phyloP scores from a whole-genome alignment of 768 basidiomycete genomes.

The Tulasnella sp. region DNA sequence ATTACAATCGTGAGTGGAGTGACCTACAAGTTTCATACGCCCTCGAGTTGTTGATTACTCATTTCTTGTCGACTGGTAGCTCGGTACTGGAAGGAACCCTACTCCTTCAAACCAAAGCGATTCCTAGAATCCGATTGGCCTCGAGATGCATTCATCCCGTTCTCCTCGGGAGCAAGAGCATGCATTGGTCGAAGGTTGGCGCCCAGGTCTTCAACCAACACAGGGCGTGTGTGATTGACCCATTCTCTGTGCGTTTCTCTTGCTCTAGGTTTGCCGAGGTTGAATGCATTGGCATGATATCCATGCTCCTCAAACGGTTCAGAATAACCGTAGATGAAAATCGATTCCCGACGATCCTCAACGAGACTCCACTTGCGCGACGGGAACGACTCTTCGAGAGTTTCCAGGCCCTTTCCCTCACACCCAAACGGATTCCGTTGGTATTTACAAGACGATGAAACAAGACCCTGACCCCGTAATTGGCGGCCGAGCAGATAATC shows the following conservation, averaged over 20 bases:
- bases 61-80: not conserved
- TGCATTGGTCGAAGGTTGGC: not conserved
- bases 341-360: not conserved
- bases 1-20: conserved; percentile 11
- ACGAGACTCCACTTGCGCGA: not conserved
- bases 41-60: not conserved
- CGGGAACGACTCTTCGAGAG: conserved; percentile 11
- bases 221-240: not conserved
- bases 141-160: conserved; percentile 17
- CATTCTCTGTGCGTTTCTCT: not conserved
- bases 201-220: not conserved
- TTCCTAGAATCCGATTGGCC: conserved; percentile 16
- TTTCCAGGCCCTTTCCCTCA: not conserved
- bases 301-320: not conserved
- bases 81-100: conserved; percentile 17
- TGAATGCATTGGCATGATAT: conserved; percentile 3
- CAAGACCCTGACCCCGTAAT: too few relatives aligned
- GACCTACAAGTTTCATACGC: too few relatives aligned
- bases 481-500: too few relatives aligned
- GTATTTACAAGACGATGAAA: conserved; percentile 5
- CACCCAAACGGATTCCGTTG: conserved; percentile 6
- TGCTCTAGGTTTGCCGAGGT: conserved; percentile 11
- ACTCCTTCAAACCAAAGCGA: conserved; percentile 6
- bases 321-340: not conserved
- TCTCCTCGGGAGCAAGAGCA: not conserved